Evolutionary conservation across 2,329 filamentous ascomycete genomes (phyloP), one percentile per base, ranked within the genome.

Genomic region (Neoscytalidium dimidiatum): DNA sequence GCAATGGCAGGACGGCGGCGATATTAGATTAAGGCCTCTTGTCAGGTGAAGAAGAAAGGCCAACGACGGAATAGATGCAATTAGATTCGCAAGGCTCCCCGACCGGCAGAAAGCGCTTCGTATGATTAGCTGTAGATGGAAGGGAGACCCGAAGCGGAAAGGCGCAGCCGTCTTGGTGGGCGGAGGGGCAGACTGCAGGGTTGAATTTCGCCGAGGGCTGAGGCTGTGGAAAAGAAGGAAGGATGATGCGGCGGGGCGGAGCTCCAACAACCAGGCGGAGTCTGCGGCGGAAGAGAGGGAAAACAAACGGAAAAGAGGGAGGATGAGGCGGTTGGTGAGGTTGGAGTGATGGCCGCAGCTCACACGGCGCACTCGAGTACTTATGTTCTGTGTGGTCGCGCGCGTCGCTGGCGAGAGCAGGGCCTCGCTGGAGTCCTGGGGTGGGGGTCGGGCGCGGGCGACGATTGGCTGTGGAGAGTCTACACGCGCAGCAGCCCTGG

Each of bases 241-340:
- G 46, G 35, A 56, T n/a, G n/a, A n/a, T n/a, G n/a, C n/a, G n/a
- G 48, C 60, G 60, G 44, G 61, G 61, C 61, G 61, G 38, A 64
- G 61, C 61, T 64, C 61, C 61, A 64, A 64, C 61, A 64, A 64
- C 61, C 61, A 64, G 61, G 61, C 61, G 61, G 61, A 64, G 61
- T 33, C 61, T 51, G 31, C 58, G 56, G 35, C 17, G 17, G n/a
- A 44, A 58, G 53, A 29, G 53, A 58, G 53, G 17, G 53, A 58
- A 44, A 58, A 58, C 53, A 41, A 51, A 52, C 46, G 38, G 28
- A 62, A 48, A 48, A 43, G 41, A 35, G 26, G 23, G 49, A 29
- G 48, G 19, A 46, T 26, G 53, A n/a, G 52, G 26, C 26, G 52
- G 52, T 56, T 29, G 53, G 49, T 33, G 49, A 52, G 38, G 29